Percentiles rank a stretch among this genome's conserved stretches.
Conservation (phyloP, 306 rosid species). For the Lathyrus tuberosus region DNA sequence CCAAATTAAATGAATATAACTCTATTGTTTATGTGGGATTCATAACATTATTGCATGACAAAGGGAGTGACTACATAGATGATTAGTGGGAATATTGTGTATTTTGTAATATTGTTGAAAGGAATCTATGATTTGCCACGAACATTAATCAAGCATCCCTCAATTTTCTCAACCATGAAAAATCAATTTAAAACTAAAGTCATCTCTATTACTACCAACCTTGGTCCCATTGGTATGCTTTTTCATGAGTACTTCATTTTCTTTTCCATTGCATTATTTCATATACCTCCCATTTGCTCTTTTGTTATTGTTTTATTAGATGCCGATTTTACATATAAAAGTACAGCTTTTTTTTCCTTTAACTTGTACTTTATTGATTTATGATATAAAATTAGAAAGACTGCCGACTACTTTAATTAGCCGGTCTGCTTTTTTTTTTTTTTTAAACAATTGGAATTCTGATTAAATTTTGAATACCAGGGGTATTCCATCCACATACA, state of each 20-base stretch:
- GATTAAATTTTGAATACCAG: too few species aligned
- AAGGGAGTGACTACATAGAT: conserved; percentile 21
- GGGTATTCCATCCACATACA: too few species aligned
- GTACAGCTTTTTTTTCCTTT: not conserved
- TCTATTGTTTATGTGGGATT: not conserved
- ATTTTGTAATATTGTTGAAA: conserved; percentile 19
- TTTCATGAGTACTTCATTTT: not conserved
- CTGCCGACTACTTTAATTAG: not conserved
- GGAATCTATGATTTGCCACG: conserved; percentile 51
- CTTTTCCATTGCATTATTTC: conserved; percentile 5
- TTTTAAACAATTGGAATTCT: too few species aligned
- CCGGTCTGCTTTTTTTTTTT: not conserved
- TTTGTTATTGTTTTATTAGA: not conserved
- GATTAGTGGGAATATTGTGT: conserved; percentile 23
- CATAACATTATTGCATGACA: conserved; percentile 20
- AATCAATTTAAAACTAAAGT: conserved; percentile 27
- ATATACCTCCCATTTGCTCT: not conserved
- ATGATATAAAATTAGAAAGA: not conserved
- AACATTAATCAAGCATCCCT: conserved; percentile 19
- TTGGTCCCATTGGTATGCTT: conserved; percentile 27
- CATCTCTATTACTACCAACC: conserved; percentile 24
- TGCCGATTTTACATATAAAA: too few species aligned
- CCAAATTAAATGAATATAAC: not conserved
- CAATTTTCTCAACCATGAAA: conserved; percentile 36
- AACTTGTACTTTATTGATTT: not conserved